Base-by-base conservation (phyloP, 768 basidiomycete genomes). In the Tephrocybe sp. region DNA sequence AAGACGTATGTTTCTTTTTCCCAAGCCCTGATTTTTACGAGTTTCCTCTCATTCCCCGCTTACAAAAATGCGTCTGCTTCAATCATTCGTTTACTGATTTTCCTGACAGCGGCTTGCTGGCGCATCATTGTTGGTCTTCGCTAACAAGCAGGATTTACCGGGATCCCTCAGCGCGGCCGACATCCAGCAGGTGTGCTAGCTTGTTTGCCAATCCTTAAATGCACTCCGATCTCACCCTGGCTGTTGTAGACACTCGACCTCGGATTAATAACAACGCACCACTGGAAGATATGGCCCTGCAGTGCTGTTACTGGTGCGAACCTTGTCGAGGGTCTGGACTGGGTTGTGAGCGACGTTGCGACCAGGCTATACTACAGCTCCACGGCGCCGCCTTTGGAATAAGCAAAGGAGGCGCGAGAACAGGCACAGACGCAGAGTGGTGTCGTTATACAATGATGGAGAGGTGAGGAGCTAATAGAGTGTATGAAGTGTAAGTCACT, bases 131-230 rank as follows among this genome's bases (percentile, higher is more conserved):
- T 82, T 98, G 30, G 86, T 98, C 46, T 91, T 98, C 64, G 97
- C 97, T 24, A 99, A 99, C 71, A 99, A 99, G 69, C 95, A 97
- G 64, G 97, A 99, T 71, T 81, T 98, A 49, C 79, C 80, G 50
- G 91, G 92, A 41, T 88, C 93, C 1, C 83, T 98, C 84, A 79
- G 81, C 26, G 80, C 85, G 53, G 65, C 69, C 26, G 92, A 97
- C 70, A 97, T 98, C 57, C 77, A 84, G 53, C 78, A 90, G 63
- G 95, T 91, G 66, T 66, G 87, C 39, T 12, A 22, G 9, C 24
- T 15, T 32, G 42, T 22, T 36, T 44, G 15, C 47, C 43, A 34
- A 9, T 47, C 37, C 41, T 39, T 30, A 7, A 27, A 21, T 31
- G 1, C 35, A 4, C 24, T 46, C 28, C n/a, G 18, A 45, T 42